Percentiles rank a stretch among this genome's conserved stretches.
Evolutionary conservation across 2,329 filamentous ascomycete genomes (phyloP).

Genomic region (Fusarium anthophilum): DNA sequence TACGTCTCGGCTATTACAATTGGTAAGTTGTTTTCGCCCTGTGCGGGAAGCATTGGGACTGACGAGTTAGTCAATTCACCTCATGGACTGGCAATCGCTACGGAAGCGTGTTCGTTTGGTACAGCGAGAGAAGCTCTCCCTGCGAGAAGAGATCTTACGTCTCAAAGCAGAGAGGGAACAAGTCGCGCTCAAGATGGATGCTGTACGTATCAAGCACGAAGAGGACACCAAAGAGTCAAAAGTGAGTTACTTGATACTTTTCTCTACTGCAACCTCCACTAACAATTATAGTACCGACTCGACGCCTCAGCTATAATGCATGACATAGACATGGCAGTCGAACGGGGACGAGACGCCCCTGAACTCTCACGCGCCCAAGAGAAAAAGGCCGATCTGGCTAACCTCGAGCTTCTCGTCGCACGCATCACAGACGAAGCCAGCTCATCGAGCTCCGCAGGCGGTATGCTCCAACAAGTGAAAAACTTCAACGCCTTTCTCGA

Average conservation of each 20-base stretch:
- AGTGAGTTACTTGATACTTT: slow-evolving; percentile 48
- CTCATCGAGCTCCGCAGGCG: slow-evolving; percentile 58
- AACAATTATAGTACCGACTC: slow-evolving; percentile 53
- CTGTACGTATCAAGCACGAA: slow-evolving; percentile 68
- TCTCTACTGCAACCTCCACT: not conserved
- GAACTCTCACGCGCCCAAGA: slow-evolving; percentile 57
- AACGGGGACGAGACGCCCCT: slow-evolving; percentile 59
- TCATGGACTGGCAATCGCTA: slow-evolving; percentile 67
- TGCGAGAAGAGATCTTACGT: slow-evolving; percentile 69
- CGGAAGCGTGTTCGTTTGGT: slow-evolving; percentile 66
- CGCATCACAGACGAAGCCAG: slow-evolving; percentile 64
- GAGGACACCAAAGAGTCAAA: slow-evolving; percentile 60
- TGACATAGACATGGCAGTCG: slow-evolving; percentile 67
- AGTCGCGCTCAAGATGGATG: slow-evolving; percentile 70
- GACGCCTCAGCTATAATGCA: slow-evolving; percentile 68
- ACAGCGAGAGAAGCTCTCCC: slow-evolving; percentile 64
- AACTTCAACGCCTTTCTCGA: slow-evolving; percentile 73
- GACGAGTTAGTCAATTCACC: slow-evolving; percentile 61
- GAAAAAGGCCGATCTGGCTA: slow-evolving; percentile 62
- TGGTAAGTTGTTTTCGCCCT: slow-evolving; percentile 55
- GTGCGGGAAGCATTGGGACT: not conserved
- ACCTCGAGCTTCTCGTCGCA: slow-evolving; percentile 67
- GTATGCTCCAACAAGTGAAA: slow-evolving; percentile 64
- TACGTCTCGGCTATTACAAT: slow-evolving; percentile 63
- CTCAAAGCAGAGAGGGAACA: slow-evolving; percentile 69